Base-by-base conservation (phyloP, 2,329 filamentous ascomycete species). In the Macrophomina tecta region DNA sequence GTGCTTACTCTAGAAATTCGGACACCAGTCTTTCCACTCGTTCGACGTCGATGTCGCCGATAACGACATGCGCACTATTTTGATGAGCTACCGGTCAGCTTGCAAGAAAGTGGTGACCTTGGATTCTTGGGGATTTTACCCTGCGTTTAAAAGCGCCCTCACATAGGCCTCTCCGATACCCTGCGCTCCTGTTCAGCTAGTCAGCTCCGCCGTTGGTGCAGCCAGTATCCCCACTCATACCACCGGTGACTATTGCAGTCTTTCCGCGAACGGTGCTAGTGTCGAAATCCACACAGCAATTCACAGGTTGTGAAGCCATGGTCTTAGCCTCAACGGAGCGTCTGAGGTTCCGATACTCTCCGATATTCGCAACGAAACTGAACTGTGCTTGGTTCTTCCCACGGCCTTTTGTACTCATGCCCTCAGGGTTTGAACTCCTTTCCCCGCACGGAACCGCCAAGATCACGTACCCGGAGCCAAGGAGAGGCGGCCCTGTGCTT, bases 201-300 rank as follows among this genome's bases (percentile, higher is more conserved):
- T 49, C 5, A 38, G 42, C 30, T 11, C 5, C 1, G 9, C 28
- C 5, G 8, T 14, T 38, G 3, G 1, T 23, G 42, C 6, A 36
- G 16, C 8, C 14, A 32, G 38, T 1, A 1, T 5, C 18, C 5
- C 7, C 5, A 23, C 36, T 3, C 16, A 16, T 49, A 49, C 58
- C 58, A 2, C 58, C 58, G n/a, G 58, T 61, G 30, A 61, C 42
- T 9, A 61, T 61, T 14, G 42, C 58, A 28, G 58, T 61, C 30
- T 49, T 49, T 3, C 58, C 58, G 12, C 42, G 58, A 38, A 61
- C n/a, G 2, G 30, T 16, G 9, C 5, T 9, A 9, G n/a, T 14
- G 6, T 61, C 42, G 32, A 61, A 61, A 8, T 23, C 58, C 8
- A 5, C n/a, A 11, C 5, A 36, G 11, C 58, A 61, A 1, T 49